A percentile compares a stretch with the other conserved stretches of the same genome.
Evolutionary conservation across 75 land plant genomes (phyloP).

Genomic region (Gnetum montanum): DNA sequence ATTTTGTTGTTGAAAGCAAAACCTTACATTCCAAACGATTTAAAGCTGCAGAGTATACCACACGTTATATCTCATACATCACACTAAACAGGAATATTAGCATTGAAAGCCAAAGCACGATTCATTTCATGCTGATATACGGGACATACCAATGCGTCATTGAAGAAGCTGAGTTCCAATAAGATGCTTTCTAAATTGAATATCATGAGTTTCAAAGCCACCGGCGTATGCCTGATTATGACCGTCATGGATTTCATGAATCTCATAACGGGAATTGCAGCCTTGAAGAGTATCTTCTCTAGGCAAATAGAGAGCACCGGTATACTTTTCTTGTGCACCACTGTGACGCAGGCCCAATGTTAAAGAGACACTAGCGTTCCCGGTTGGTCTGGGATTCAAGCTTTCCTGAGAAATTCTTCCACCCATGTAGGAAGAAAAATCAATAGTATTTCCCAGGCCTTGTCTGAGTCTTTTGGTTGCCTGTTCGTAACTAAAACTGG

Average conservation of each 20-base stretch:
- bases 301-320: slow-evolving; percentile 26
- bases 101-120: too few relatives aligned
- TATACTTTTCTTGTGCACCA: slow-evolving; percentile 12
- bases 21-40: too few relatives aligned
- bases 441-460: slow-evolving; percentile 4
- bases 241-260: slow-evolving; percentile 10
- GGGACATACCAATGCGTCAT: slow-evolving; percentile 36
- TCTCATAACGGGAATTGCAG: slow-evolving; percentile 18
- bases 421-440: slow-evolving; percentile 5
- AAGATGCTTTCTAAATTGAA: slow-evolving; percentile 31
- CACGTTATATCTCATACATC: too few relatives aligned
- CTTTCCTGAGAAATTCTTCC: slow-evolving; percentile 16
- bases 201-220: slow-evolving; percentile 24
- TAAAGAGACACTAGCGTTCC: slow-evolving; percentile 35
- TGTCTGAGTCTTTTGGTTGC: slow-evolving; percentile 3
- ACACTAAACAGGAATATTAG: too few relatives aligned
- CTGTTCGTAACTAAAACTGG: slow-evolving; percentile 7
- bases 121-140: neutral
- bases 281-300: slow-evolving; percentile 16
- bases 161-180: slow-evolving; percentile 44
- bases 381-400: slow-evolving; percentile 11
- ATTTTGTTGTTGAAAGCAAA: too few relatives aligned
- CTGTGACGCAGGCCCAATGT: slow-evolving; percentile 59
- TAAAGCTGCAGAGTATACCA: too few relatives aligned
- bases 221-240: slow-evolving; percentile 7